Base-by-base conservation (phyloP, 148 eudicot genomes). In the Nepenthes gracilis region DNA sequence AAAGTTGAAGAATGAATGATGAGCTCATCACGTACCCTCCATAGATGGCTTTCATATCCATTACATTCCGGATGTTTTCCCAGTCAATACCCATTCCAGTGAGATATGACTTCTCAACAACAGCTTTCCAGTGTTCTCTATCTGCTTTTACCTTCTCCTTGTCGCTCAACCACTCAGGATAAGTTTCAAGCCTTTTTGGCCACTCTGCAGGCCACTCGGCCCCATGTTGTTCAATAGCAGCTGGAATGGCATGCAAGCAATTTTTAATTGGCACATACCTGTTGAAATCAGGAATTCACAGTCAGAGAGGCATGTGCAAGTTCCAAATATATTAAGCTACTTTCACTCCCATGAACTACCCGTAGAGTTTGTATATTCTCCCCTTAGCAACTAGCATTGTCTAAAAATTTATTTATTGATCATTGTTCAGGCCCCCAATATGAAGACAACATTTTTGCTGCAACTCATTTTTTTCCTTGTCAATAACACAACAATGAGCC, bases 171-270 rank as follows among this genome's bases (percentile, higher is more conserved):
- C 99, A 94, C 51, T 89, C 97, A 1, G 99, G 97, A 70, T 73
- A 89, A 40, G 78, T 94, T 69, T 81, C 75, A 64, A 94, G 95
- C 82, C 99, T 84, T 60, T 77, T 74, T 11, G 99, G 99, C 99
- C 99, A 94, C 78, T 86, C 95, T 65, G 85, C 85, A 38, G 99
- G 99, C 97, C 99, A 89, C 75, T 94, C 97, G 2, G 81, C 78
- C 60, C 99, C 99, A 54, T 76, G 95, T 70, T 94, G 83, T 77
- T 89, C 97, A 33, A 84, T 77, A 52, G 86, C 79, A 72, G 82
- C 67, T 47, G 99, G 99, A 72, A 89, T 70, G n/a, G 62, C 52
- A 58, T 86, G 85, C 76, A 94, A 72, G 74, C 99, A 94, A 58
- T 69, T 75, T 58, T 74, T 72, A 49, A 94, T 71, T 10, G 86